Evolutionary conservation across 73 alveolate genomes (phyloP).

Genomic region (Uronychia setigera): DNA sequence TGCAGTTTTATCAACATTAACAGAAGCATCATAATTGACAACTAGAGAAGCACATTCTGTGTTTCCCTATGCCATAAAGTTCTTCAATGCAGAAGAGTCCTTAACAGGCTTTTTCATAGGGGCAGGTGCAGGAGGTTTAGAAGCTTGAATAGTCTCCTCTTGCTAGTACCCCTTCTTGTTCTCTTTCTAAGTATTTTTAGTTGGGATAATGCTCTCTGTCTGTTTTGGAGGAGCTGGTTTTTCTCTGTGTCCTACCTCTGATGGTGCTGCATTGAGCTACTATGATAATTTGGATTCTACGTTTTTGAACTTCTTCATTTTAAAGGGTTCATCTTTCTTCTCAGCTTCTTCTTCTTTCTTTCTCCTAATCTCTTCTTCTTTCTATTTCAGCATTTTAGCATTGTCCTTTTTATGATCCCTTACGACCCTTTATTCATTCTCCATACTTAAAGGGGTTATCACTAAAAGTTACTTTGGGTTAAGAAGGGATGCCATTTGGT

Average conservation of each 20-base stretch:
- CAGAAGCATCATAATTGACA: neutral
- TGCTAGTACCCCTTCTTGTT: too few species aligned
- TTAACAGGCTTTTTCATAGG: neutral
- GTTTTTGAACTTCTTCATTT: slow-evolving; percentile 76
- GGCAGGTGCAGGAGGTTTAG: too few species aligned
- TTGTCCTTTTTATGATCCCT: slow-evolving; percentile 43
- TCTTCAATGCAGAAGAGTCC: neutral
- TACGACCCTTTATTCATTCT: neutral
- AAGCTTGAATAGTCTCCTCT: too few species aligned
- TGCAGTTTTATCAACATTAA: neutral
- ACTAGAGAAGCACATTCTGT: neutral
- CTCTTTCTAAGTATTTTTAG: too few species aligned
- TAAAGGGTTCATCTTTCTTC: slow-evolving; percentile 60
- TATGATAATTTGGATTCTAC: slow-evolving; percentile 64
- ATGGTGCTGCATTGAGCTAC: slow-evolving; percentile 9
- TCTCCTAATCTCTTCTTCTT: slow-evolving; percentile 27
- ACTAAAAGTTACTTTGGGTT: neutral
- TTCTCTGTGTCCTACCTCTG: slow-evolving; percentile 9
- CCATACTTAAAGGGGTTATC: neutral
- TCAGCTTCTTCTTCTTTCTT: slow-evolving; percentile 27
- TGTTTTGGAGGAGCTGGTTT: neutral
- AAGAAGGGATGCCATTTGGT: neutral
- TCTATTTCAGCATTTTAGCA: slow-evolving; percentile 9
- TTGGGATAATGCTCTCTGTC: too few species aligned
- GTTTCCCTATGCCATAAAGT: neutral